Evolutionary conservation across 331 rosid species (phyloP).

Genomic region (Rosa hybrid): DNA sequence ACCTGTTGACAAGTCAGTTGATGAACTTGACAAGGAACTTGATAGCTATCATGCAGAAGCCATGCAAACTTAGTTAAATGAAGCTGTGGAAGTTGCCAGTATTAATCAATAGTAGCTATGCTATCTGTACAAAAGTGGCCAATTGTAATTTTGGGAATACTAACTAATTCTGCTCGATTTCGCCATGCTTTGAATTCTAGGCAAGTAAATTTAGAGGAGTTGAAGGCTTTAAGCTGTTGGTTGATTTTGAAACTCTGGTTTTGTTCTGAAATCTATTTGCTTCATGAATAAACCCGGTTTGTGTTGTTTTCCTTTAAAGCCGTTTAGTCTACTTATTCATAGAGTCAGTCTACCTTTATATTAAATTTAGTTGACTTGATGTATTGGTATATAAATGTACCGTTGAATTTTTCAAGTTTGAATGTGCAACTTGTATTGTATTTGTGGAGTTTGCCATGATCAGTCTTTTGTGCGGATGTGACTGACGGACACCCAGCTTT

Average conservation of each 20-base stretch:
- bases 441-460: too few relatives aligned
- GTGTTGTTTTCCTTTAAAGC: too few relatives aligned
- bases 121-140: constrained; percentile 54
- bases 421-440: too few relatives aligned
- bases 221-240: neutral
- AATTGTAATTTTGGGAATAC: neutral
- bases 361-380: too few relatives aligned
- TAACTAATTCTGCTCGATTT: constrained; percentile 2
- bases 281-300: neutral
- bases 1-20: constrained; percentile 72
- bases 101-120: constrained; percentile 17
- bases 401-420: too few relatives aligned
- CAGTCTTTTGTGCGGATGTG: too few relatives aligned
- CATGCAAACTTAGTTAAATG: constrained; percentile 44
- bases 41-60: constrained; percentile 76
- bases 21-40: constrained; percentile 77
- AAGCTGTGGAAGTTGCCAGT: constrained; percentile 16
- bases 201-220: constrained; percentile 5
- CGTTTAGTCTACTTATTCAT: too few relatives aligned
- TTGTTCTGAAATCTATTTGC: neutral
- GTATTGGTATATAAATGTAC: too few relatives aligned
- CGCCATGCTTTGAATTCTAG: constrained; percentile 9
- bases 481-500: too few relatives aligned
- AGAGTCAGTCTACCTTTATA: too few relatives aligned
- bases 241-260: constrained; percentile 1